These are phyloP conservation scores for Flaveria sonorensis DNA, from an alignment of 129 eudicot species.

Conservation along the genomic window DNA sequence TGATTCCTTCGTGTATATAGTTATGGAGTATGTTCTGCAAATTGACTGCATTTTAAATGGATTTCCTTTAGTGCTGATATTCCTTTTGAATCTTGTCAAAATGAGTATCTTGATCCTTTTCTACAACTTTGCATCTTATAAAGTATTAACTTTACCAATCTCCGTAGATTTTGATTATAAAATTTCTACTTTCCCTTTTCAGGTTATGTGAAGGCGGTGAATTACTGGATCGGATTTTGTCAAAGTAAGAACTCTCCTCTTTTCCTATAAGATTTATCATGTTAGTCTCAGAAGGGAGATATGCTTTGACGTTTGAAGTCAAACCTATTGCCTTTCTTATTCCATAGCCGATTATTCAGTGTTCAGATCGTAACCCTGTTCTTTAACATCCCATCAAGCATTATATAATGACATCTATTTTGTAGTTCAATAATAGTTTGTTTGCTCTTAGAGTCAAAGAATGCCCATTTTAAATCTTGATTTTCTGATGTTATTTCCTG, in stretches of 20 bases:
- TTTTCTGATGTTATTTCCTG: constrained; percentile 18
- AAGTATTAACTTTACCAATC: not conserved
- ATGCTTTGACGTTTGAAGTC: not conserved
- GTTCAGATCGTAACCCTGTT: too few species aligned
- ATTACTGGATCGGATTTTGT: constrained; percentile 80
- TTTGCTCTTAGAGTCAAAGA: constrained; percentile 15
- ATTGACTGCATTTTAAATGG: constrained; percentile 2
- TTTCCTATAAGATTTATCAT: not conserved
- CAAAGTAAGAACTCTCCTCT: constrained; percentile 64
- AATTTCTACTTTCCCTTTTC: constrained; percentile 15
- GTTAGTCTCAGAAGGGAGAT: not conserved
- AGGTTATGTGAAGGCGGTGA: constrained; percentile 99
- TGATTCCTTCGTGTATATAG: constrained; percentile 85
- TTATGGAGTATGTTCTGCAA: constrained; percentile 82
- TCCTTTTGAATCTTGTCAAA: constrained; percentile 7
- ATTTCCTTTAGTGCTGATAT: not conserved
- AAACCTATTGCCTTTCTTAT: constrained; percentile 11
- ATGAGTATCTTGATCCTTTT: constrained; percentile 9
- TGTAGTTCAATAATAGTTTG: not conserved
- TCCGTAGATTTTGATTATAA: not conserved
- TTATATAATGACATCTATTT: not conserved
- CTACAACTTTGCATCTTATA: not conserved
- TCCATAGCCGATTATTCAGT: not conserved
- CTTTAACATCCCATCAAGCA: too few species aligned
- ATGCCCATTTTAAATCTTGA: constrained; percentile 11